Evolutionary conservation across 2,329 filamentous ascomycete species (phyloP).

Genomic region (Cercospora janseana): DNA sequence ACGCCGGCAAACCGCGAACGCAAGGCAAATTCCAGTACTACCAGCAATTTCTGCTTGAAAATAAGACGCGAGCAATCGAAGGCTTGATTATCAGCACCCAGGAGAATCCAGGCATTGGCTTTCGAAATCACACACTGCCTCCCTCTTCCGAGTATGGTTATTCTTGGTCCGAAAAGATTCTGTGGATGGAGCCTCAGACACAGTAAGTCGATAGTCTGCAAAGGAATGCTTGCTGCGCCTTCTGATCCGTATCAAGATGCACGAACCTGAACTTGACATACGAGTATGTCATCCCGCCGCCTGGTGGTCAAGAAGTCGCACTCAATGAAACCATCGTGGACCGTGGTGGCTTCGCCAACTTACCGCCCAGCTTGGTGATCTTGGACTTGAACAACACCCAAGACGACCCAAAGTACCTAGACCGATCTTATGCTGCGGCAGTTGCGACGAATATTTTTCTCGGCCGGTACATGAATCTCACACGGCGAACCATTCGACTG

Average conservation of each 20-base stretch:
- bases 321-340: slow-evolving; percentile 4
- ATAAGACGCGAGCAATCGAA: slow-evolving; percentile 9
- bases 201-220: background rate
- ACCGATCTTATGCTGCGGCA: slow-evolving; percentile 3
- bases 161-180: slow-evolving; percentile 4
- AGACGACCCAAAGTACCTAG: slow-evolving; percentile 2
- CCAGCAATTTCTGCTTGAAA: slow-evolving; percentile 13
- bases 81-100: slow-evolving; percentile 12
- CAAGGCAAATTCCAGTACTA: slow-evolving; percentile 13
- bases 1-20: slow-evolving; percentile 6
- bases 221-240: background rate
- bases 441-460: slow-evolving; percentile 11
- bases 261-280: slow-evolving; percentile 15
- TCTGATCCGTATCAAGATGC: background rate
- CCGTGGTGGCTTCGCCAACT: slow-evolving; percentile 6
- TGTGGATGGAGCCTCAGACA: slow-evolving; percentile 13
- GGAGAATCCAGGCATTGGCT: slow-evolving; percentile 6
- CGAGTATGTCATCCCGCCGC: slow-evolving; percentile 11
- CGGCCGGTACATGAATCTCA: slow-evolving; percentile 8
- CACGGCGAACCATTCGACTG: background rate
- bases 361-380: background rate
- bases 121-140: slow-evolving; percentile 17
- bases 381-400: slow-evolving; percentile 8
- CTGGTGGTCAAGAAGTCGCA: background rate
- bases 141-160: slow-evolving; percentile 10